A percentile compares a stretch with the other conserved stretches of the same genome.
phyloP scores from a whole-genome alignment of 176 grass and related monocot species.

The Metroxylon sagu region DNA sequence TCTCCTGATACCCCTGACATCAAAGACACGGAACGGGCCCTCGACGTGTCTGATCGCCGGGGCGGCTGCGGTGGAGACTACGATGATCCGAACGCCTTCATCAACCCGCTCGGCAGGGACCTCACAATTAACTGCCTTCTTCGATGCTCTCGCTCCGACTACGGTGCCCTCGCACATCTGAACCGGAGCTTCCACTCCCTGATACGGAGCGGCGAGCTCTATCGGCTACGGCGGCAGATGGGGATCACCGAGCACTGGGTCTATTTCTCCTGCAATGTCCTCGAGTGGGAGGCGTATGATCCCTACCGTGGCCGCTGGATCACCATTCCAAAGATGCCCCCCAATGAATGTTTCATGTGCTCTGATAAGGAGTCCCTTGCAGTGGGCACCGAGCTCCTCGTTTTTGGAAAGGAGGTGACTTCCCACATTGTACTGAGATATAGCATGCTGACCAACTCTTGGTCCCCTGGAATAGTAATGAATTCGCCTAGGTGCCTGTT shows the following conservation, averaged over 20 bases:
- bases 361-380: conserved; percentile 20
- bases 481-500: conserved; percentile 19
- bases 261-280: conserved; percentile 18
- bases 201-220: conserved; percentile 9
- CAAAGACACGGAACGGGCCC: not conserved
- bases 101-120: conserved; percentile 5
- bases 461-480: conserved; percentile 17
- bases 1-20: conserved; percentile 9
- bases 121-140: conserved; percentile 11
- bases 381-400: conserved; percentile 11
- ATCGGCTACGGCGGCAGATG: conserved; percentile 7
- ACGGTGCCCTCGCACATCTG: conserved; percentile 1
- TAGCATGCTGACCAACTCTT: conserved; percentile 16
- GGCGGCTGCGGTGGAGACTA: not conserved
- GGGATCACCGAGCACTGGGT: conserved; percentile 16
- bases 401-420: conserved; percentile 14
- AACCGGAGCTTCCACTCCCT: conserved; percentile 4
- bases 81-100: not conserved
- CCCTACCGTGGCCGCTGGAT: conserved; percentile 15
- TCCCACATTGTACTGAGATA: conserved; percentile 15
- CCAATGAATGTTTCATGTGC: conserved; percentile 16
- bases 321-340: conserved; percentile 17
- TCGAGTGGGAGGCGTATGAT: conserved; percentile 17
- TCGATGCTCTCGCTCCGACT: conserved; percentile 12
- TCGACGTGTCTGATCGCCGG: not conserved